These are phyloP conservation scores for Colletotrichum simmondsii DNA, from an alignment of 2,329 filamentous ascomycete species.

Conservation along the genomic window DNA sequence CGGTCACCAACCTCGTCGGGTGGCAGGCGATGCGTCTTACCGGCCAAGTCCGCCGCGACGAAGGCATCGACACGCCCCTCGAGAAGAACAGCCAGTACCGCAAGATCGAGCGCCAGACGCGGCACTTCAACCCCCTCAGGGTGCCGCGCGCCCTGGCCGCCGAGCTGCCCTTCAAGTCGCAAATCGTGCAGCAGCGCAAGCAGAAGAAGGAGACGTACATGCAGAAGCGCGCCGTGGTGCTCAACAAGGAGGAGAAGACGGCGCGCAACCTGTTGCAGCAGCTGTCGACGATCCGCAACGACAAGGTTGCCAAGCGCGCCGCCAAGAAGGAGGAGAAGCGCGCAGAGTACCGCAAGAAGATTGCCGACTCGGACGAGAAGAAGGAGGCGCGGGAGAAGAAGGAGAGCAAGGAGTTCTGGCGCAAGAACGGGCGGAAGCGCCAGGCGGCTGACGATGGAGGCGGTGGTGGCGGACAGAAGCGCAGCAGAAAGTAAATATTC, in stretches of 20 bases:
- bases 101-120: slow-evolving; percentile 70
- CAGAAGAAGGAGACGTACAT: slow-evolving; percentile 87
- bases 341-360: slow-evolving; percentile 82
- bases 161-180: slow-evolving; percentile 90
- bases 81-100: slow-evolving; percentile 89
- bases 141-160: slow-evolving; percentile 85
- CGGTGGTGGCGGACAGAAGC: slow-evolving; percentile 45
- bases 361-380: slow-evolving; percentile 86
- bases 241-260: slow-evolving; percentile 87
- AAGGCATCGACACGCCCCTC: slow-evolving; percentile 80
- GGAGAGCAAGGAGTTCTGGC: slow-evolving; percentile 94
- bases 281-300: slow-evolving; percentile 88
- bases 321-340: slow-evolving; percentile 91
- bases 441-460: slow-evolving; percentile 54
- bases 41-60: slow-evolving; percentile 84
- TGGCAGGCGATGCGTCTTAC: slow-evolving; percentile 97
- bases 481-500: slow-evolving; percentile 29
- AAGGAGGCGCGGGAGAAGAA: slow-evolving; percentile 87
- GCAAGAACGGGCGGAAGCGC: slow-evolving; percentile 83
- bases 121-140: slow-evolving; percentile 82
- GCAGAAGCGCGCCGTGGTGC: slow-evolving; percentile 93
- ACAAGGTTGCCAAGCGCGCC: slow-evolving; percentile 85
- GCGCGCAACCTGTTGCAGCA: slow-evolving; percentile 92
- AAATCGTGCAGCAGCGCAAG: slow-evolving; percentile 84
- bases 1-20: slow-evolving; percentile 90